These are phyloP conservation scores for Colletotrichum incanum DNA, from an alignment of 2,329 filamentous ascomycete species.

Conservation along the genomic window DNA sequence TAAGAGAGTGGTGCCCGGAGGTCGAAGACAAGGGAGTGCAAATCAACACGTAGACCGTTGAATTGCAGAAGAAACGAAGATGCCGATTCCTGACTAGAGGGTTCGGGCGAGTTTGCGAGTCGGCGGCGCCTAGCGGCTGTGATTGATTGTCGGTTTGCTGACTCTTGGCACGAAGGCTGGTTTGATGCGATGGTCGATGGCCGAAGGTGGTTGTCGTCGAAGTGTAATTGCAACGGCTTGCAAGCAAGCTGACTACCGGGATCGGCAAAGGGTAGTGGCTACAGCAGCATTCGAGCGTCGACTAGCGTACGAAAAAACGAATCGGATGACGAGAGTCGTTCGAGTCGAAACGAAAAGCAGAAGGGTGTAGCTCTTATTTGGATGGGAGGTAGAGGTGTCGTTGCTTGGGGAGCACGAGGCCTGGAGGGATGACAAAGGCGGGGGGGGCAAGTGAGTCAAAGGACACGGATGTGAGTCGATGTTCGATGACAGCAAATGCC, in stretches of 20 bases:
- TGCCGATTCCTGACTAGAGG: conserved; percentile 50
- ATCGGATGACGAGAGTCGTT: conserved; percentile 24
- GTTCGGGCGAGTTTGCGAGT: conserved; percentile 1
- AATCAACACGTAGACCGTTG: conserved; percentile 40
- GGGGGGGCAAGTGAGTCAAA: conserved; percentile 41
- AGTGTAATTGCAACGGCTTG: conserved; percentile 41
- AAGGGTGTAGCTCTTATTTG: conserved; percentile 23
- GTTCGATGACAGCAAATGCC: conserved; percentile 31
- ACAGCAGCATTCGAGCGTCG: conserved; percentile 43
- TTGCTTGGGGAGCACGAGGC: conserved; percentile 15
- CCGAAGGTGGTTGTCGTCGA: conserved; percentile 38
- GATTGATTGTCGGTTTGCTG: conserved; percentile 18
- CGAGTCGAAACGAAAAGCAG: conserved; percentile 1
- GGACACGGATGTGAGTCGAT: conserved; percentile 24
- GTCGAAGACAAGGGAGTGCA: conserved; percentile 21
- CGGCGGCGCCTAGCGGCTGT: background rate
- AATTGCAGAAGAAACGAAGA: conserved; percentile 41
- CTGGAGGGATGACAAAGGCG: conserved; percentile 29
- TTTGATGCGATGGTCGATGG: conserved; percentile 15
- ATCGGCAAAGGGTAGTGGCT: conserved; percentile 40
- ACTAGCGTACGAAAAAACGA: conserved; percentile 8
- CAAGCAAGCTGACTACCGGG: conserved; percentile 44
- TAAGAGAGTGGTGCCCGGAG: conserved; percentile 30
- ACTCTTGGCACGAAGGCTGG: conserved; percentile 35
- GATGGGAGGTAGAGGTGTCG: conserved; percentile 14